phyloP scores from a whole-genome alignment of 805 yeast genomes.

The Komagataella pastoris region DNA sequence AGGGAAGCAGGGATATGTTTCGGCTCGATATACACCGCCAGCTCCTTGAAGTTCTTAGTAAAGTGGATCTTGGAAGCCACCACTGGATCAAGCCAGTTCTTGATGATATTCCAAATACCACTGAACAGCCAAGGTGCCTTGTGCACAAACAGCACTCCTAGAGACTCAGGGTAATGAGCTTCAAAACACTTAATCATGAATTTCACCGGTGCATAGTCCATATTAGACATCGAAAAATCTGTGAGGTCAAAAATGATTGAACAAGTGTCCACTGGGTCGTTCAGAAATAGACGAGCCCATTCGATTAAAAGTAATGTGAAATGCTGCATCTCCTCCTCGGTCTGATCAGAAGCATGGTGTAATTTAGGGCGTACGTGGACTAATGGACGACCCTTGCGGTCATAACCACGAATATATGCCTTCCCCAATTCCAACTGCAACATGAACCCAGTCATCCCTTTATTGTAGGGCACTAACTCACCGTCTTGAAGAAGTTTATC shows the following conservation, averaged over 20 bases:
- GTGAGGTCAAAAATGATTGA: constrained; percentile 78
- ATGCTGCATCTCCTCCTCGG: constrained; percentile 57
- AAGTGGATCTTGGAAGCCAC: constrained; percentile 86
- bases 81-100: constrained; percentile 93
- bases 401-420: constrained; percentile 64
- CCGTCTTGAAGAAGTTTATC: constrained; percentile 57
- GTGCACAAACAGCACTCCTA: constrained; percentile 75
- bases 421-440: constrained; percentile 53
- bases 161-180: constrained; percentile 91
- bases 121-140: constrained; percentile 96
- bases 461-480: constrained; percentile 46
- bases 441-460: constrained; percentile 29
- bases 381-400: constrained; percentile 62
- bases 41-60: constrained; percentile 57
- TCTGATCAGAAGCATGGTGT: constrained; percentile 58
- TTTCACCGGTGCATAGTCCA: constrained; percentile 88
- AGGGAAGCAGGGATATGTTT: constrained; percentile 52
- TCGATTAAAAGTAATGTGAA: constrained; percentile 73
- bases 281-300: constrained; percentile 60
- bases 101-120: constrained; percentile 87
- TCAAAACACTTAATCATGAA: constrained; percentile 83
- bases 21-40: constrained; percentile 45
- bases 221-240: constrained; percentile 79
- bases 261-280: constrained; percentile 67
- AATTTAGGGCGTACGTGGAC: constrained; percentile 69